Base-by-base conservation (phyloP, 2,329 filamentous ascomycete species). In the Penicillium sp. region DNA sequence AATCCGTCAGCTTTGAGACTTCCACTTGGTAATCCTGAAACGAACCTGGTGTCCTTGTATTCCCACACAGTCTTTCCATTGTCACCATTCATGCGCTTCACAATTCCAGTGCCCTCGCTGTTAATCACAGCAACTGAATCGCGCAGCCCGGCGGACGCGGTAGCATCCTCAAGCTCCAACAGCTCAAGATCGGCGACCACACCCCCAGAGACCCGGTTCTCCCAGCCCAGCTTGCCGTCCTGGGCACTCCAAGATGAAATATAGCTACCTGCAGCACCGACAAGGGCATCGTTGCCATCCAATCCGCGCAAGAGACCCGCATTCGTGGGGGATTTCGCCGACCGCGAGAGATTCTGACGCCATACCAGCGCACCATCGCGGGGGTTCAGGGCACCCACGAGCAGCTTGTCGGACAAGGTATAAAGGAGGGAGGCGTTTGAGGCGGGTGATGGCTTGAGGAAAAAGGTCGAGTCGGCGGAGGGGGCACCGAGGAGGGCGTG, bases 401-500 rank as follows among this genome's bases (percentile, higher is more conserved):
- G 81, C 31, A 84, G 83, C 41, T 90, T 80, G 50, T 96, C 88
- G 56, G 89, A 95, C 37, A 97, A 75, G 0, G 93, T 95, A 70
- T 96, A 99, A 44, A 99, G 79, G 31, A 99, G 79, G 46, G 88
- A 92, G 30, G 91, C 91, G 70, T 88, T 89, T 55, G 92, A 91
- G 59, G 85, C 82, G 55, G 82, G 79, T 63, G 87, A 80, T 33
- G 93, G 92, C 60, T 85, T 86, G 74, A 96, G 89, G 81, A 97
- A 97, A 80, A 97, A 95, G 60, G 92, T 96, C 53, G 89, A 88
- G 55, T 88, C 82, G 67, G 82, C 77, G 68, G 87, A 86, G 46
- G 93, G 90, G 31, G 88, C 74, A 64, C 93, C 93, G 64, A 99
- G 77, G 41, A 97, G 84, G 57, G 88, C 83, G 75, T 95, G 84